Conservation (phyloP, 495 filamentous ascomycete species). For the Bryoglossum gracile region DNA sequence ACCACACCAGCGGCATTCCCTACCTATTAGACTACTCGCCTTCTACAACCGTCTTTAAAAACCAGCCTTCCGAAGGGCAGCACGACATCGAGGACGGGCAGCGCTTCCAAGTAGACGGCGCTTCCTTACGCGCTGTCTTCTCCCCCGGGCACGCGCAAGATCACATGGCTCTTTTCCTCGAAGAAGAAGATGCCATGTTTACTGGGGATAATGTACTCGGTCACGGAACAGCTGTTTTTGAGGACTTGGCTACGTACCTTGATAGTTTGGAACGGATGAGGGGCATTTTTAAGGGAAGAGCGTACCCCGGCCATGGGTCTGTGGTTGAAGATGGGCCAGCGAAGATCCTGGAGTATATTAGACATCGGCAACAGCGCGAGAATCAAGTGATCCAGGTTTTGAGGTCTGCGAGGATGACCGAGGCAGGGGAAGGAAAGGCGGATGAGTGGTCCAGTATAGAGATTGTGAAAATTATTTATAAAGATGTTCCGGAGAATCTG, state of each 20-base stretch:
- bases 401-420: constrained; percentile 28
- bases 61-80: constrained; percentile 41
- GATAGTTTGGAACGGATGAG: constrained; percentile 66
- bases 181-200: constrained; percentile 81
- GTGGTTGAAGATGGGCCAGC: constrained; percentile 58
- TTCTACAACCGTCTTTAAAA: constrained; percentile 46
- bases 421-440: constrained; percentile 17
- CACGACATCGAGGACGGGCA: constrained; percentile 61
- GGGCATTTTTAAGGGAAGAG: constrained; percentile 54
- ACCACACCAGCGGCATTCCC: constrained; percentile 69
- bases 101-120: constrained; percentile 65
- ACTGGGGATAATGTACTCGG: constrained; percentile 94
- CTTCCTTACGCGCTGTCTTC: constrained; percentile 63
- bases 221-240: constrained; percentile 89
- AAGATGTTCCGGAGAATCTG: constrained; percentile 65
- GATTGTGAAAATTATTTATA: constrained; percentile 80
- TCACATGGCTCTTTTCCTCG: constrained; percentile 67
- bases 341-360: constrained; percentile 73
- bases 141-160: constrained; percentile 84
- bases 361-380: constrained; percentile 72
- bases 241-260: constrained; percentile 70
- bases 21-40: constrained; percentile 60
- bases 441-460: constrained; percentile 62
- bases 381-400: constrained; percentile 70
- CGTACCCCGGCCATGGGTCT: constrained; percentile 82